Percentiles rank a stretch among this genome's conserved stretches.
These are phyloP conservation scores for Apocynum venetum DNA, from an alignment of 257 asterid species.

Conservation along the genomic window DNA sequence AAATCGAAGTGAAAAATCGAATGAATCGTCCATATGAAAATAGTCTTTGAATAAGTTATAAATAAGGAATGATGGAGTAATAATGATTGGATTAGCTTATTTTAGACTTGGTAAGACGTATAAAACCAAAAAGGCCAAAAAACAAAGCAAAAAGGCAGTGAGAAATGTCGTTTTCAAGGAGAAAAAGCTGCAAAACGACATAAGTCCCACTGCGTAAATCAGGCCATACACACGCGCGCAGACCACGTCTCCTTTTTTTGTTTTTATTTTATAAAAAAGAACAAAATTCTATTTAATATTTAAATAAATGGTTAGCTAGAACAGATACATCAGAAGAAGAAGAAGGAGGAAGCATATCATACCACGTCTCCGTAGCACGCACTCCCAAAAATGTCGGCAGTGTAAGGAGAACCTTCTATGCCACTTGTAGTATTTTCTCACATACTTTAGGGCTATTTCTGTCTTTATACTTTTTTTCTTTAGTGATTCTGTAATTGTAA, in stretches of 20 bases:
- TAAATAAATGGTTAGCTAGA: no score
- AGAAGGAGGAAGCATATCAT: no score
- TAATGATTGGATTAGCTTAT: neutral
- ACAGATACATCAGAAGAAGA: no score
- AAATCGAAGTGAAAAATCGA: no score
- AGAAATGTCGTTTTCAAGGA: slow-evolving; percentile 8
- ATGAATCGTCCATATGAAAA: no score
- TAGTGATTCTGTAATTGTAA: neutral
- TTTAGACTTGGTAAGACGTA: no score
- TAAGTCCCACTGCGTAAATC: neutral
- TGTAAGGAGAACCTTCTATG: slow-evolving; percentile 2
- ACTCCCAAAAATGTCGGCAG: slow-evolving; percentile 20
- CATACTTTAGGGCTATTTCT: neutral
- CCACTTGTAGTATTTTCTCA: slow-evolving; percentile 6
- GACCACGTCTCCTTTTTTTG: no score
- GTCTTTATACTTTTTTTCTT: neutral
- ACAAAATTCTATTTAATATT: no score
- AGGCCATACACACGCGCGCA: no score
- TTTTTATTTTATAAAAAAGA: no score
- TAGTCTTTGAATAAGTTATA: no score
- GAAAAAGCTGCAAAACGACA: slow-evolving; percentile 13
- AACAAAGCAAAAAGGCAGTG: neutral
- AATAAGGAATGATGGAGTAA: no score
- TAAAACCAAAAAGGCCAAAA: neutral
- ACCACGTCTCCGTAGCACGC: neutral